Evolutionary conservation across 2,329 filamentous ascomycete species (phyloP).

Genomic region (Paraphaeosphaeria sporulosa): DNA sequence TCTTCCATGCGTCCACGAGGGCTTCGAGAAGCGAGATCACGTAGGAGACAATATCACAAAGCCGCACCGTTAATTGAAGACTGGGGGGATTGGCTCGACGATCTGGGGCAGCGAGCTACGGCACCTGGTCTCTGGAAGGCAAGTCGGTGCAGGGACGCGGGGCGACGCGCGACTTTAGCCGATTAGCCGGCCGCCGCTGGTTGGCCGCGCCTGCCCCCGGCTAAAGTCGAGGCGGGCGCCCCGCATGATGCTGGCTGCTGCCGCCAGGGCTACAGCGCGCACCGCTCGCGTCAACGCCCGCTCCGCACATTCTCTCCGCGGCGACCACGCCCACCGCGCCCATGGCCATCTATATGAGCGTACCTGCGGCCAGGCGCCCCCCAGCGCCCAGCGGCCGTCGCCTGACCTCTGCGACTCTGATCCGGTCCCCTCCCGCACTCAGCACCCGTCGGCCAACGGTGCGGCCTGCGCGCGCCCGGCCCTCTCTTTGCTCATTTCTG

Average conservation of each 20-base stretch:
- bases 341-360: slow-evolving; percentile 18
- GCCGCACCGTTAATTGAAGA: slow-evolving; percentile 40
- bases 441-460: slow-evolving; percentile 20
- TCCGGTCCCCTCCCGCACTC: slow-evolving; percentile 5
- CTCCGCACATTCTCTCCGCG: slow-evolving; percentile 18
- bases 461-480: neutral
- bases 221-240: slow-evolving; percentile 23
- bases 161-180: slow-evolving; percentile 19
- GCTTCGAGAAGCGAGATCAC: slow-evolving; percentile 50
- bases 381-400: slow-evolving; percentile 34
- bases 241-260: slow-evolving; percentile 19
- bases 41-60: slow-evolving; percentile 39
- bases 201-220: slow-evolving; percentile 18
- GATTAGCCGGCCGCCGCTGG: slow-evolving; percentile 20
- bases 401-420: slow-evolving; percentile 32
- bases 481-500: slow-evolving; percentile 15
- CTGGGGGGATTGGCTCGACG: slow-evolving; percentile 37
- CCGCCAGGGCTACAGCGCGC: slow-evolving; percentile 11
- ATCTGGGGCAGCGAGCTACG: slow-evolving; percentile 27
- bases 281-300: slow-evolving; percentile 22
- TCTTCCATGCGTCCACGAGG: slow-evolving; percentile 47
- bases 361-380: slow-evolving; percentile 21
- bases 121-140: slow-evolving; percentile 30
- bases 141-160: slow-evolving; percentile 20
- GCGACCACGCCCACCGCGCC: neutral